Percentiles rank a stretch among this genome's conserved stretches.
Evolutionary conservation across 2,329 filamentous ascomycete genomes (phyloP).

Genomic region (Pseudogymnoascus sp.): DNA sequence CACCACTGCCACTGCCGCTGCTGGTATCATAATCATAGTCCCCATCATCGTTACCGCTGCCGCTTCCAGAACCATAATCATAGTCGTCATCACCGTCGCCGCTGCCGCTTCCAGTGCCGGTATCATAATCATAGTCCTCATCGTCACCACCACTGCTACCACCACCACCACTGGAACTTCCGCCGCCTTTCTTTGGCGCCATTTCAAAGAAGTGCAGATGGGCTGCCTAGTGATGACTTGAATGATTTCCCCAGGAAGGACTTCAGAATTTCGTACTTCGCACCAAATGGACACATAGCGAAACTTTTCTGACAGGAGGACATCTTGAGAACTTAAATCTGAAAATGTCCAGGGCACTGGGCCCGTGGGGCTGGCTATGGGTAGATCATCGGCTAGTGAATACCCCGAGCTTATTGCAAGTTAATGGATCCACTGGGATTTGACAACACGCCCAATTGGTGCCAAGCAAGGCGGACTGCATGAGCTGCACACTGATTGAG

Average conservation of each 20-base stretch:
- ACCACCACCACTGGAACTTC: not conserved
- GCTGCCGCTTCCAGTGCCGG: not conserved
- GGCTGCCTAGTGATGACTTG: not conserved
- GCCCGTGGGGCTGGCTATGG: not conserved
- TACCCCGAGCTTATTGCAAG: not conserved
- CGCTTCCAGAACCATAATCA: not conserved
- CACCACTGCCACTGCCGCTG: not conserved
- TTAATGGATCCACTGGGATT: not conserved
- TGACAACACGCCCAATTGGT: not conserved
- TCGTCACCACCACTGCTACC: not conserved
- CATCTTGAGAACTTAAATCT: not conserved
- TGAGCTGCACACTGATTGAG: not conserved
- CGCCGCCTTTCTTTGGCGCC: not conserved
- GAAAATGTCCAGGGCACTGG: not conserved
- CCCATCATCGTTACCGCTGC: not conserved
- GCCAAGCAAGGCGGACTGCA: not conserved
- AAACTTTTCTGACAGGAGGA: not conserved
- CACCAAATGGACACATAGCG: not conserved
- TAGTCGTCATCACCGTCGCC: not conserved
- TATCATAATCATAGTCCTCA: not conserved
- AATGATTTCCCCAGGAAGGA: not conserved
- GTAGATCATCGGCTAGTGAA: constrained; percentile 1
- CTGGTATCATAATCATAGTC: not conserved
- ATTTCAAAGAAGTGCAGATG: not conserved
- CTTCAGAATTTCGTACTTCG: not conserved